Base-by-base conservation (phyloP, 148 eudicot species). In the Beta vulgaris region DNA sequence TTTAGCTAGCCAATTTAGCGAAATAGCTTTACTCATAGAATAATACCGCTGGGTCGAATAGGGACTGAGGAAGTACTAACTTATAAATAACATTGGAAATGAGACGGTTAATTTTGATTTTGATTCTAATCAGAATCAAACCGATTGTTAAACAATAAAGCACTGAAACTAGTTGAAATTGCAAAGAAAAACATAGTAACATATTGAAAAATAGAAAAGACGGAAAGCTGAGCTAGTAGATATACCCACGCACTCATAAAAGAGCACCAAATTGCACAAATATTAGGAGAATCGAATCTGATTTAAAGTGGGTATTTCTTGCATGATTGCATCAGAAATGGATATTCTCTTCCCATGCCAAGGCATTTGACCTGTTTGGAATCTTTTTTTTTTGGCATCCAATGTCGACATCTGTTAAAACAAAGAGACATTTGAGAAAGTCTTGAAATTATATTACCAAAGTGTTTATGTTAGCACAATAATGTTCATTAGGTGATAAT, bases 381-480 rank as follows among this genome's bases (percentile, higher is more conserved):
- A 73, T 76, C 76, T 58, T 42, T 71, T 54, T 39, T 65, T 40
- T 48, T 74, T 74, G 68, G 78, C 67, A 75, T 75, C 68, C 25
- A 42, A 80, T 80, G 76, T 80, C 83, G 19, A 63, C 58, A 62
- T 80, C 79, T 80, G 68, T 44, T 34, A 43, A 70, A 53, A 75
- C 72, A 71, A 60, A 39, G 53, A 49, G 18, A 51, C 0, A 3
- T 11, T 64, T 66, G 3, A 25, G 25, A 39, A 23, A 36, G 28
- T n/a, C 2, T 12, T 26, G 35, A 4, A n/a, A 23, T n/a, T n/a
- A 40, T 39, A 19, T 13, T 66, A 66, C 13, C 68, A 36, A 63
- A 34, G 26, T 34, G 4, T 63, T 51, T n/a, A 51, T 23, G 7
- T 53, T 19, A 19, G 21, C 18, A 12, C 29, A 59, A 15, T 26